Conservation (phyloP, 108 stramenopile genomes). For the Discostella pseudostelligera region DNA sequence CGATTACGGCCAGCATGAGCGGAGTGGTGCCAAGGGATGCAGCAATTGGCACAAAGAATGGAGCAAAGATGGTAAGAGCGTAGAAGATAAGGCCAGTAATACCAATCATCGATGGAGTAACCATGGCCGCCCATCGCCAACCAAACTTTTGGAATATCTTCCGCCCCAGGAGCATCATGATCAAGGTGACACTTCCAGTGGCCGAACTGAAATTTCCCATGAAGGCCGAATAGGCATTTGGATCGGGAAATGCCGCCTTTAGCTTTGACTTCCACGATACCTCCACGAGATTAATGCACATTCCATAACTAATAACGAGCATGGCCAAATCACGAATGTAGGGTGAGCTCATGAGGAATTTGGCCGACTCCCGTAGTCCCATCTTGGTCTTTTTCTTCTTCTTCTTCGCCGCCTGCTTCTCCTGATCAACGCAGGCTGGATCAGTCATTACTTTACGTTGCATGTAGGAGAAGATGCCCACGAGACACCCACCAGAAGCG, state of each 20-base stretch:
- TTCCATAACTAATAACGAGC: slow-evolving; percentile 96
- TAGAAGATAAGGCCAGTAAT: slow-evolving; percentile 93
- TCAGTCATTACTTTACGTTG: slow-evolving; percentile 86
- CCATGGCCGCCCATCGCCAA: slow-evolving; percentile 90
- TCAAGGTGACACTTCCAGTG: slow-evolving; percentile 91
- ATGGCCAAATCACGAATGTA: slow-evolving; percentile 93
- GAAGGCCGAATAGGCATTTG: slow-evolving; percentile 96
- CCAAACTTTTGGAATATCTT: slow-evolving; percentile 93
- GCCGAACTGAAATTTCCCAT: slow-evolving; percentile 98
- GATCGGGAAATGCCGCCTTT: slow-evolving; percentile 96
- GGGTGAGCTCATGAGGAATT: slow-evolving; percentile 85
- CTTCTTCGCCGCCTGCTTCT: slow-evolving; percentile 58
- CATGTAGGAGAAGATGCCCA: slow-evolving; percentile 86
- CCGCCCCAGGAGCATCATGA: slow-evolving; percentile 96
- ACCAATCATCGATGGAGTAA: slow-evolving; percentile 94
- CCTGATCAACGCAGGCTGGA: slow-evolving; percentile 63
- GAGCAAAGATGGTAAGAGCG: slow-evolving; percentile 70
- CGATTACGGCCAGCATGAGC: slow-evolving; percentile 92
- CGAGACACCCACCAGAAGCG: slow-evolving; percentile 75
- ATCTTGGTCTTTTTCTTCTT: slow-evolving; percentile 85
- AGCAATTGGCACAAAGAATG: slow-evolving; percentile 52
- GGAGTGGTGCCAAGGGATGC: slow-evolving; percentile 86
- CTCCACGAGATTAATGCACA: slow-evolving; percentile 99
- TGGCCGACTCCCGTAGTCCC: slow-evolving; percentile 86
- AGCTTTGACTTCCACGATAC: slow-evolving; percentile 98